Conservation (phyloP, 176 grass and related monocot species). For the Cymbopogon citratus region DNA sequence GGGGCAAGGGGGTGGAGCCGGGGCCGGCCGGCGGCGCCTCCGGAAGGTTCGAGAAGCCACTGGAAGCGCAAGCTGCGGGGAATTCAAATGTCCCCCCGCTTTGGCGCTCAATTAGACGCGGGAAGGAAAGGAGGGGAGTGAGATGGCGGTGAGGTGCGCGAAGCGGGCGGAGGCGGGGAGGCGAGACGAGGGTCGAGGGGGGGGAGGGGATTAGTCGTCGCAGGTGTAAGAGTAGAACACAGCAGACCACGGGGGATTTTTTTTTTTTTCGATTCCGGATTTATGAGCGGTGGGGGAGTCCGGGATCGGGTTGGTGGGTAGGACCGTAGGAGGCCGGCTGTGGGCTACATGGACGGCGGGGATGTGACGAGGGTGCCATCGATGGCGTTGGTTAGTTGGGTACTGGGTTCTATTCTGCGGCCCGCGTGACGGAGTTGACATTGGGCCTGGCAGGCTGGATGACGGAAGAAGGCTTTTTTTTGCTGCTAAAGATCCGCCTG, state of each 20-base stretch:
- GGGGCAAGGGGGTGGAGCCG: not conserved
- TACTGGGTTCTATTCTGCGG: not conserved
- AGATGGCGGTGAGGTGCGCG: conserved; percentile 52
- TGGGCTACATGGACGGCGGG: conserved; percentile 26
- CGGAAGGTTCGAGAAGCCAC: conserved; percentile 28
- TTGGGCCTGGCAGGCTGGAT: not conserved
- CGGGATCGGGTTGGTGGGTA: conserved; percentile 6
- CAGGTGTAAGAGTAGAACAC: conserved; percentile 34
- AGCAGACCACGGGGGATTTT: conserved; percentile 13
- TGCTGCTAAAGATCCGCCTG: not conserved
- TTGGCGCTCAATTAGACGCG: conserved; percentile 70
- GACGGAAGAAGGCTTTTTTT: not conserved
- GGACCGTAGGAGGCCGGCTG: not conserved
- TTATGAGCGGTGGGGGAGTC: conserved; percentile 14
- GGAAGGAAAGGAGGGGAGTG: conserved; percentile 19
- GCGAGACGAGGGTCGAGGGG: conserved; percentile 9
- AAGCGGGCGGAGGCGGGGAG: conserved; percentile 35
- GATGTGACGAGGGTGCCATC: not conserved
- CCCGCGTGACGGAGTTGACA: not conserved
- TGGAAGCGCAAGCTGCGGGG: not conserved
- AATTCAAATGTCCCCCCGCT: conserved; percentile 63
- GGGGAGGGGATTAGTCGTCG: conserved; percentile 19
- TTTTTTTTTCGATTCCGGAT: not conserved
- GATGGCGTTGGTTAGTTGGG: conserved; percentile 8
- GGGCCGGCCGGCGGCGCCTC: conserved; percentile 18